phyloP scores from a whole-genome alignment of 306 rosid genomes.

The Casuarina equisetifolia region DNA sequence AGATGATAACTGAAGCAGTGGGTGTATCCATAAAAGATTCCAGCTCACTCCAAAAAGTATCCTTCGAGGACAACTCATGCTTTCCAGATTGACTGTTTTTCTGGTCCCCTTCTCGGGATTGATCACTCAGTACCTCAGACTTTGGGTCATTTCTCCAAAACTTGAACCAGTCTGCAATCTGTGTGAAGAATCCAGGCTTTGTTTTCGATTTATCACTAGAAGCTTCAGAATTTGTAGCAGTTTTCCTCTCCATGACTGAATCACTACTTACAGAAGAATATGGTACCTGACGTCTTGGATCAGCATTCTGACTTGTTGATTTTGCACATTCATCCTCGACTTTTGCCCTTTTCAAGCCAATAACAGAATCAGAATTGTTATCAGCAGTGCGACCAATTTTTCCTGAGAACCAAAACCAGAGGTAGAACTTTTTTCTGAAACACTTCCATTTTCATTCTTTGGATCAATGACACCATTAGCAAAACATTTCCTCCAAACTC shows the following conservation, averaged over 20 bases:
- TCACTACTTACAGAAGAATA: constrained; percentile 31
- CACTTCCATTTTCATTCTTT: constrained; percentile 25
- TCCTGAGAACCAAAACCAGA: constrained; percentile 33
- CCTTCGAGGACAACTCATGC: constrained; percentile 46
- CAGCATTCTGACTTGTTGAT: constrained; percentile 38
- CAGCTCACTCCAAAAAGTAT: constrained; percentile 68
- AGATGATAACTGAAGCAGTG: constrained; percentile 52
- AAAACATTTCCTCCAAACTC: constrained; percentile 35
- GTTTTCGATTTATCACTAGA: constrained; percentile 12
- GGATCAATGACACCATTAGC: constrained; percentile 30
- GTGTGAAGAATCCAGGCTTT: constrained; percentile 39
- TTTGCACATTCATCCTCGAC: constrained; percentile 25
- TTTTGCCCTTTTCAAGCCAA: constrained; percentile 24
- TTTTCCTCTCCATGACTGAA: constrained; percentile 30
- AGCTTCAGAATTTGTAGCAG: constrained; percentile 32
- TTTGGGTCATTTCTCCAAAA: constrained; percentile 36
- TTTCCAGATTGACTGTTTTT: constrained; percentile 24
- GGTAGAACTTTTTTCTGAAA: constrained; percentile 31
- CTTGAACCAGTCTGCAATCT: constrained; percentile 48
- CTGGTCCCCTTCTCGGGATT: constrained; percentile 29
- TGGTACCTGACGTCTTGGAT: constrained; percentile 32
- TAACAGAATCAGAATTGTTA: constrained; percentile 6
- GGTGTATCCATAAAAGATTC: constrained; percentile 56
- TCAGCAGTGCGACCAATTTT: constrained; percentile 16
- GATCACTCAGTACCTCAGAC: constrained; percentile 31